Evolutionary conservation across 2,329 filamentous ascomycete species (phyloP), one percentile per base, ranked within the genome.

Genomic region (Diaporthe sp.): DNA sequence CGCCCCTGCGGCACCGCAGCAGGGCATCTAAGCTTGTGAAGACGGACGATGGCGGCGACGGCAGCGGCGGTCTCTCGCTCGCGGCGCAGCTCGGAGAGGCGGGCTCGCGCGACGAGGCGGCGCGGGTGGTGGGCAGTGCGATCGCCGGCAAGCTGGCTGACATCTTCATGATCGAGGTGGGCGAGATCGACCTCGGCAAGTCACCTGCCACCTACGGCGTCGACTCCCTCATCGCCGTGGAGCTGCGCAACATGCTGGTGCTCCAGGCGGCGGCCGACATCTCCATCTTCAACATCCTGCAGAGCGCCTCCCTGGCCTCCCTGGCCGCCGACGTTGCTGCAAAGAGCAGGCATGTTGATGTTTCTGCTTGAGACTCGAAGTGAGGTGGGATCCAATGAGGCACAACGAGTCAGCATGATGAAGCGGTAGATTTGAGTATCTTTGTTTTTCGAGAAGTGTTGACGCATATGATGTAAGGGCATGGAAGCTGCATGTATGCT

Each of bases 161-260:
- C 17, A 76, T 81, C 33, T 77, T 82, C 57, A 78, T 77, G 50
- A 77, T 79, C 30, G 68, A 78, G 1, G 75, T 71, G 1, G 76
- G 76, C 3, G 78, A 80, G 19, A 76, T 83, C 15, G 77, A 79
- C 35, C 5, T 38, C 5, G 35, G 10, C 35, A 71, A 78, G 33
- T 52, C 76, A 19, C 70, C 78, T n/a, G 61, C 76, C 72, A 50
- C 69, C 2, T 81, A 79, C 61, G 81, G 81, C 1, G 74, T 82
- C 12, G 81, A 82, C 76, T 82, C 81, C 12, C 77, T 83, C 10
- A 78, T 82, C 2, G 81, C 78, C 0, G 78, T 81, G 1, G 81
- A 83, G 77, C 67, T 83, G 15, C 74, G 79, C 33, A 82, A 82
- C 47, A 55, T 71, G 68, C 35, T 71, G 1, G 2, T 45, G 19